Conservation (phyloP, 1,284 basidiomycete genomes). For the Naganishia sp. region DNA sequence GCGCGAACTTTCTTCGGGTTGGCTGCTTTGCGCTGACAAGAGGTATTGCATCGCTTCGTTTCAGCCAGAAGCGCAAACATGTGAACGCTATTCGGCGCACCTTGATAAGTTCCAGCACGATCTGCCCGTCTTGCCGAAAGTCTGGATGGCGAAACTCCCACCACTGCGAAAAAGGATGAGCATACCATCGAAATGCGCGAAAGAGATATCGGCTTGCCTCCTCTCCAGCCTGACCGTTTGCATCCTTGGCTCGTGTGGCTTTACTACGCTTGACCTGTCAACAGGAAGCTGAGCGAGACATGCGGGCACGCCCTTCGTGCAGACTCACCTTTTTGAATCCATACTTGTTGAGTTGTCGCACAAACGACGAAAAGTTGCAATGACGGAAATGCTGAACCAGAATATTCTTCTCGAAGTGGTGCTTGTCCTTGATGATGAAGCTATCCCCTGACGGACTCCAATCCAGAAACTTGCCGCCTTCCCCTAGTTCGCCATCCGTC, state of each 20-base stretch:
- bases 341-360: constrained; percentile 96
- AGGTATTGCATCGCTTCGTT: too few relatives aligned
- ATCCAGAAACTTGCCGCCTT: constrained; percentile 56
- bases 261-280: constrained; percentile 20
- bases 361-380: constrained; percentile 92
- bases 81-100: constrained; percentile 31
- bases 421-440: constrained; percentile 98
- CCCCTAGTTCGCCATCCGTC: constrained; percentile 4
- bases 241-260: constrained; percentile 65
- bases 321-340: constrained; percentile 63
- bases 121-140: constrained; percentile 81
- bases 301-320: not conserved
- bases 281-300: not conserved
- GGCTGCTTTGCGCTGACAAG: constrained; percentile 71
- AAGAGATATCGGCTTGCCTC: constrained; percentile 1
- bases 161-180: constrained; percentile 56
- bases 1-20: constrained; percentile 44
- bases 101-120: constrained; percentile 89
- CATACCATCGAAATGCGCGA: constrained; percentile 9
- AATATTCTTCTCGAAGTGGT: constrained; percentile 92
- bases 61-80: not conserved
- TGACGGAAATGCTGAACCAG: constrained; percentile 91
- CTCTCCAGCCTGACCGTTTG: constrained; percentile 15
- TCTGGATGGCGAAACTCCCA: constrained; percentile 98
- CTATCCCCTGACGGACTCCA: constrained; percentile 86